These are phyloP conservation scores for Leishmania turanica DNA, from an alignment of 208 protist species.

Conservation along the genomic window DNA sequence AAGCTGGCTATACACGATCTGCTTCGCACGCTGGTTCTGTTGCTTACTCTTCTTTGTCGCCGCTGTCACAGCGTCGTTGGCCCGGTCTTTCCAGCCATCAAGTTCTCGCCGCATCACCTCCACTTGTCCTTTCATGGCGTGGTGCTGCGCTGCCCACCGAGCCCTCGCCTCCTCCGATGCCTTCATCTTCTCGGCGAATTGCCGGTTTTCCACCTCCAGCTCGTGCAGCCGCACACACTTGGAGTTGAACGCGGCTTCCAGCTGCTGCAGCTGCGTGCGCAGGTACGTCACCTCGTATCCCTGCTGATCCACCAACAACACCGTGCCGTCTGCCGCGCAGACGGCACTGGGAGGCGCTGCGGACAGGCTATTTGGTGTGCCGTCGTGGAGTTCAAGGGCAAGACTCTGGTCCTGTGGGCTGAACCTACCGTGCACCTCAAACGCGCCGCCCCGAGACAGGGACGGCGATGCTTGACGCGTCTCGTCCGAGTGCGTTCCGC, in stretches of 20 bases:
- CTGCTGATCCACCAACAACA: conserved; percentile 60
- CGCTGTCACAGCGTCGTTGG: conserved; percentile 30
- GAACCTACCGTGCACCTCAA: too few relatives aligned
- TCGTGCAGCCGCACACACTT: conserved; percentile 86
- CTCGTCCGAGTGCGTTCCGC: background rate
- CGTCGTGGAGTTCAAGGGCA: background rate
- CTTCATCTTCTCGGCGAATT: conserved; percentile 46
- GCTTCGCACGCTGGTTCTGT: conserved; percentile 24
- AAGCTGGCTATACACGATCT: conserved; percentile 39
- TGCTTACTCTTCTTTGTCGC: conserved; percentile 38
- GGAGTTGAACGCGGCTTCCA: conserved; percentile 83
- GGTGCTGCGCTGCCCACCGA: conserved; percentile 34
- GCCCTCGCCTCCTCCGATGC: conserved; percentile 31
- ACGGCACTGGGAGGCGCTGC: background rate
- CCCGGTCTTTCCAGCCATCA: conserved; percentile 71
- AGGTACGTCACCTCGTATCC: conserved; percentile 87
- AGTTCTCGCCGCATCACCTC: conserved; percentile 66
- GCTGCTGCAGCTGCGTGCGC: conserved; percentile 76
- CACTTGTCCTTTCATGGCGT: conserved; percentile 44
- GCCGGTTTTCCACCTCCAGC: conserved; percentile 69
- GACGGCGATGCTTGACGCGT: background rate
- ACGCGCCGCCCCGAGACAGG: background rate
- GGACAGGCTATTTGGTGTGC: background rate
- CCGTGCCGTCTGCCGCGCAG: conserved; percentile 8
- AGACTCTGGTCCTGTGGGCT: background rate